Conservation (phyloP, 805 yeast species). For the Nakazawaea laoshanensis region DNA sequence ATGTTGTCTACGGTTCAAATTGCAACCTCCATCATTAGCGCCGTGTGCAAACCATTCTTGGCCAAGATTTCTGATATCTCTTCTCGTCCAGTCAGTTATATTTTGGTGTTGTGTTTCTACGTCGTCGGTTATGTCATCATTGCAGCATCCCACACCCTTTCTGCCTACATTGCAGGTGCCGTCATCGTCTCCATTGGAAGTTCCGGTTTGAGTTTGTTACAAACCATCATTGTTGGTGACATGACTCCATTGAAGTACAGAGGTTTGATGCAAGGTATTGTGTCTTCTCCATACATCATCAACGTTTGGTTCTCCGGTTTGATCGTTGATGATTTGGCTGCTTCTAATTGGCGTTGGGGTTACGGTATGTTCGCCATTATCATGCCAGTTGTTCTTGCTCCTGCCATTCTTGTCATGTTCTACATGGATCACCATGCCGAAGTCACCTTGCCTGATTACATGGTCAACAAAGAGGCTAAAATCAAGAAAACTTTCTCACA, state of each 20-base stretch:
- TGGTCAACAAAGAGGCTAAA: conserved; percentile 11
- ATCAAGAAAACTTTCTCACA: too few species aligned
- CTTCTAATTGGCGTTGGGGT: conserved; percentile 37
- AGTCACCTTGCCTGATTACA: conserved; percentile 8
- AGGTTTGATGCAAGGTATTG: conserved; percentile 14
- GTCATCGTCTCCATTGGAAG: conserved; percentile 16
- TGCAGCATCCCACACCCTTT: conserved; percentile 16
- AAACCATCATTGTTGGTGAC: conserved; percentile 18
- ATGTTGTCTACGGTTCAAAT: conserved; percentile 16
- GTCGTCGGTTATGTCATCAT: conserved; percentile 17
- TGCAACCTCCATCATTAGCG: conserved; percentile 17
- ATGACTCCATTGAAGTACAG: conserved; percentile 21
- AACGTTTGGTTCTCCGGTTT: conserved; percentile 35
- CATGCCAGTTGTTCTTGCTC: conserved; percentile 28
- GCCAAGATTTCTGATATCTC: conserved; percentile 20
- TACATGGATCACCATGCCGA: conserved; percentile 24
- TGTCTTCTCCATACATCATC: conserved; percentile 30
- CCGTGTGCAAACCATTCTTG: conserved; percentile 18
- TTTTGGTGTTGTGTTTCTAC: conserved; percentile 14
- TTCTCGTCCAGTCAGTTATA: conserved; percentile 17
- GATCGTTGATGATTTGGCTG: conserved; percentile 23
- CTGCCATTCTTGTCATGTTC: conserved; percentile 23
- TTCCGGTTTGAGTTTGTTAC: conserved; percentile 16
- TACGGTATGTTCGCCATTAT: conserved; percentile 40
- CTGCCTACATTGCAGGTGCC: conserved; percentile 20